Evolutionary conservation across 2,329 filamentous ascomycete genomes (phyloP), one percentile per base, ranked within the genome.

Genomic region (Sporothrix globosa): DNA sequence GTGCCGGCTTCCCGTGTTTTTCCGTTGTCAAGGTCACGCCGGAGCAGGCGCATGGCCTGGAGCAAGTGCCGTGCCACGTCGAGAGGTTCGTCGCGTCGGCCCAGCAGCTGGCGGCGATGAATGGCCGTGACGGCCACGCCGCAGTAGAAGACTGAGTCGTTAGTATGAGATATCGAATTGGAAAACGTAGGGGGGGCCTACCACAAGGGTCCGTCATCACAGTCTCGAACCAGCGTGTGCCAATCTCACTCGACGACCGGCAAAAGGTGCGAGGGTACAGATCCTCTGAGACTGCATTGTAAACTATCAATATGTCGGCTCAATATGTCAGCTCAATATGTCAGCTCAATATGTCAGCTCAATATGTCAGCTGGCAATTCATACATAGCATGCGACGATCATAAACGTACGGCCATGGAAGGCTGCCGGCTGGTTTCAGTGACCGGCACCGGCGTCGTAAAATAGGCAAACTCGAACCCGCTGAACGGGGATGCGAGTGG

Each of bases 401-500:
- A 27, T 21, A 34, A 13, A 66, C 44, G 50, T 53, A 67, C 65
- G 65, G n/a, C 54, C 65, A 27, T 67, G 46, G 19, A 67, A 67
- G 14, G 65, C 48, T 67, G 65, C 7, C 65, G 48, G 27, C 48
- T 67, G 65, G 48, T 24, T 7, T 17, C 44, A 1, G 65, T 67
- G 48, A 67, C 48, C 2, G 65, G 65, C 65, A 67, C 65, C n/a
- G 65, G 65, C 11, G 65, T 67, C 48, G 65, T 41, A 30, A 67
- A 67, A 30, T 53, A 67, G 2, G 65, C 3, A 13, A 67, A 67
- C 19, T 67, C 65, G 27, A 24, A 48, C 4, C 65, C 65, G 50
- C 48, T 13, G 50, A 67, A 67, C 5, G 46, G 65, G 48, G 41
- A 3, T 4, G 44, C 65, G 61, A 44, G 61, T 44, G 61, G 30